Evolutionary conservation across 1,284 basidiomycete species (phyloP).

Genomic region (Pholiota adiposa): DNA sequence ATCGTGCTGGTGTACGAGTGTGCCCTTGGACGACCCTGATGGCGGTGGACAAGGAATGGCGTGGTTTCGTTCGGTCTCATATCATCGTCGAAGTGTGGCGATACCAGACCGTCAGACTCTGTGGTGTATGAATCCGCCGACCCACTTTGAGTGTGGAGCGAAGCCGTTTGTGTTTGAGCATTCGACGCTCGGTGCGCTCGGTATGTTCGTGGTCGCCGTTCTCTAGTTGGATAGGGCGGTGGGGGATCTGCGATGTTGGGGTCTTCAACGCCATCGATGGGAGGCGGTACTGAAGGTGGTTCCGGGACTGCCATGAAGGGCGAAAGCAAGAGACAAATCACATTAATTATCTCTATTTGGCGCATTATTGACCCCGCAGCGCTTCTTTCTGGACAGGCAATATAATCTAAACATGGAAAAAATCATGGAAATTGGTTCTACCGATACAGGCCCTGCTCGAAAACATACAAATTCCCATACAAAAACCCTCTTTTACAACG

Average conservation of each 20-base stretch:
- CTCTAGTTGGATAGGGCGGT: conserved; percentile 66
- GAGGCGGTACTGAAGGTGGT: conserved; percentile 14
- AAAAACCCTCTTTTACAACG: no score
- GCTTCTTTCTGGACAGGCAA: background rate
- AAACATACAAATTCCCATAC: no score
- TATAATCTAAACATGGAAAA: background rate
- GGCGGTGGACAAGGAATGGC: conserved; percentile 27
- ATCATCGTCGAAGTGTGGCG: conserved; percentile 27
- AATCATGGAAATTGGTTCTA: background rate
- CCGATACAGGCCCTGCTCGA: background rate
- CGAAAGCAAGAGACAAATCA: conserved; percentile 7
- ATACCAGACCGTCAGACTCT: conserved; percentile 28
- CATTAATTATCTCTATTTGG: background rate
- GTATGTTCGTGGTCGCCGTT: conserved; percentile 45
- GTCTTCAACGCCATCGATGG: conserved; percentile 7
- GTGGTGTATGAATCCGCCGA: conserved; percentile 39
- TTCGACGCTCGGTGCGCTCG: conserved; percentile 20
- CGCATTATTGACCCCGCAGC: background rate
- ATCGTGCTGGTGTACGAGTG: conserved; percentile 55
- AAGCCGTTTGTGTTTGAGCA: conserved; percentile 13
- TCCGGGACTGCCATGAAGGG: conserved; percentile 19
- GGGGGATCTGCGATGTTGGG: conserved; percentile 52
- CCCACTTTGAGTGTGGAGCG: conserved; percentile 34
- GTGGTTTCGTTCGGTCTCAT: conserved; percentile 33
- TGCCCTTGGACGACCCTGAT: conserved; percentile 47